These are phyloP conservation scores for Penicillium herquei DNA, from an alignment of 495 filamentous ascomycete genomes.

Conservation along the genomic window DNA sequence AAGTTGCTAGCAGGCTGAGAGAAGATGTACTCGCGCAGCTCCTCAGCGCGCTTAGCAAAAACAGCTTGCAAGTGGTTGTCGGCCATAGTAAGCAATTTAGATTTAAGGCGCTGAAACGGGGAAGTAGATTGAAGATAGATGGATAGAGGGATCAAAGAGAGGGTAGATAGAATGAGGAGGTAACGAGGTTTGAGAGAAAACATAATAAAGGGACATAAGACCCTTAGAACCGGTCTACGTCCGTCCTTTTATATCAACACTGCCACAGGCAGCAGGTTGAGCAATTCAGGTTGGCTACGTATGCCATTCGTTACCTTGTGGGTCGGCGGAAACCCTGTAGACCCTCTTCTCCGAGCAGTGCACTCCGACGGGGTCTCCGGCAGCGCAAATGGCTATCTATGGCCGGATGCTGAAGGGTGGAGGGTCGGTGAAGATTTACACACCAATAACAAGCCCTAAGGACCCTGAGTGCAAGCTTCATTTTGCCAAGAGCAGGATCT, in stretches of 20 bases:
- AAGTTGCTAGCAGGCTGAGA: slow-evolving; percentile 13
- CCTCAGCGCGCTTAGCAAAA: slow-evolving; percentile 10
- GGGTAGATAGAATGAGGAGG: neutral
- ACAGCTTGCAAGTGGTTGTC: neutral
- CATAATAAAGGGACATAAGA: neutral
- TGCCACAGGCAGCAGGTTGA: neutral
- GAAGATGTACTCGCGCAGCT: slow-evolving; percentile 26
- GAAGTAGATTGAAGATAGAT: slow-evolving; percentile 1
- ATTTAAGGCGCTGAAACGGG: neutral
- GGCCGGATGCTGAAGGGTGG: too few species aligned
- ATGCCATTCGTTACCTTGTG: too few species aligned
- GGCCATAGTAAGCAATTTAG: slow-evolving; percentile 3
- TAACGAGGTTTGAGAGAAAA: neutral
- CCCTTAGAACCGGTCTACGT: too few species aligned
- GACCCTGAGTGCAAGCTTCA: neutral
- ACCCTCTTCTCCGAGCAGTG: too few species aligned
- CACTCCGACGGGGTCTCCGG: too few species aligned
- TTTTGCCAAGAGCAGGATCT: neutral
- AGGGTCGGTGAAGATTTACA: too few species aligned
- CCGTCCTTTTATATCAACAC: neutral
- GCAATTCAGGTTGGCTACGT: too few species aligned
- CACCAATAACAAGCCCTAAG: too few species aligned
- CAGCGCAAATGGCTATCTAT: too few species aligned
- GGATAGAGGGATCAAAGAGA: slow-evolving; percentile 2
- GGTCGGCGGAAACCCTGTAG: too few species aligned